phyloP scores from a whole-genome alignment of 352 stramenopile genomes.

The Globisporangium megalacanthum region DNA sequence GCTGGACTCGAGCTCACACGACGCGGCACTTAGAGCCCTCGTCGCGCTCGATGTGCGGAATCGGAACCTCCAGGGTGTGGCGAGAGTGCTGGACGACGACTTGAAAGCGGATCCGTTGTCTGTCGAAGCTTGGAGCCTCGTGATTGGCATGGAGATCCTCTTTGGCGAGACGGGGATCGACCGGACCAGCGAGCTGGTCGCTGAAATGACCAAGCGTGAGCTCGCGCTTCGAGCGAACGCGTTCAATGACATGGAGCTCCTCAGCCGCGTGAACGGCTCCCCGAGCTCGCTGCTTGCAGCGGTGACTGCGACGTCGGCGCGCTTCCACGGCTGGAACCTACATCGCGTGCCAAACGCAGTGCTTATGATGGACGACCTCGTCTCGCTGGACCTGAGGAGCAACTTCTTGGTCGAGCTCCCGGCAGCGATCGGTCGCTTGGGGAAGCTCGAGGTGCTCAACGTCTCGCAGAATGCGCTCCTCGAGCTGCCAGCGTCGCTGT shows the following conservation, averaged over 20 bases:
- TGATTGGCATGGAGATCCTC: slow-evolving; percentile 47
- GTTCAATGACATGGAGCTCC: slow-evolving; percentile 9
- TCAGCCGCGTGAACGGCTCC: slow-evolving; percentile 20
- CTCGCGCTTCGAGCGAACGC: slow-evolving; percentile 19
- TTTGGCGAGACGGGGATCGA: slow-evolving; percentile 23
- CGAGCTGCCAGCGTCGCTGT: slow-evolving; percentile 26
- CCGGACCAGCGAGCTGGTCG: slow-evolving; percentile 19
- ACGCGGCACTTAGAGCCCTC: slow-evolving; percentile 29
- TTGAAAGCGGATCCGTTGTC: slow-evolving; percentile 29
- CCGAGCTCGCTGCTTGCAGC: neutral
- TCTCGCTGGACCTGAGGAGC: slow-evolving; percentile 37
- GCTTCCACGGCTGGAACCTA: slow-evolving; percentile 10
- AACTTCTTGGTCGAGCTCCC: slow-evolving; percentile 52
- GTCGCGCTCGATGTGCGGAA: slow-evolving; percentile 34
- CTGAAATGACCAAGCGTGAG: slow-evolving; percentile 28
- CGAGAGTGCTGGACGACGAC: slow-evolving; percentile 25
- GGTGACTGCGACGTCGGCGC: neutral
- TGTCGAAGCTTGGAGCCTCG: slow-evolving; percentile 41
- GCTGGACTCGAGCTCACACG: slow-evolving; percentile 21
- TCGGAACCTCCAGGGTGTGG: slow-evolving; percentile 36
- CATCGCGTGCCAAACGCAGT: slow-evolving; percentile 29
- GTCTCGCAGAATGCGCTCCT: slow-evolving; percentile 57
- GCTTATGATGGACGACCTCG: slow-evolving; percentile 24
- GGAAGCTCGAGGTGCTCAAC: slow-evolving; percentile 34
- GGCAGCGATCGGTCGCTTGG: slow-evolving; percentile 23